phyloP scores from a whole-genome alignment of 495 filamentous ascomycete genomes.

The Hypomontagnella submonticulosa region DNA sequence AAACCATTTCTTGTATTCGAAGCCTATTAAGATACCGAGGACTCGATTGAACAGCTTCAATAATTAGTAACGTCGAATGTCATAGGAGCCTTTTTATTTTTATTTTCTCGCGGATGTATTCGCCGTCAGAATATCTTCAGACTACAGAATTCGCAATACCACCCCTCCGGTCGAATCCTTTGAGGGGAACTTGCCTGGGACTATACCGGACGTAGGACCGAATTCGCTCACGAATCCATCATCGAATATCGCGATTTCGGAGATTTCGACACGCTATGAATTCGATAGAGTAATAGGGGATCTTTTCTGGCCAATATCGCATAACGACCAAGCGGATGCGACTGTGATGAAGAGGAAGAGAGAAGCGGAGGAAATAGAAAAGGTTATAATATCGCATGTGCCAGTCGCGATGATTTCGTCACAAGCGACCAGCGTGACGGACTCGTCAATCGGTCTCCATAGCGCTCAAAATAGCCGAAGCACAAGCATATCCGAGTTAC shows the following conservation, averaged over 20 bases:
- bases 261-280: constrained; percentile 21
- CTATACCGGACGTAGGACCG: constrained; percentile 4
- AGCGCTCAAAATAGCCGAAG: constrained; percentile 32
- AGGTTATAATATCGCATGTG: constrained; percentile 26
- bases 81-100: constrained; percentile 3
- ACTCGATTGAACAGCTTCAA: constrained; percentile 10
- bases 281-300: constrained; percentile 14
- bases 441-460: constrained; percentile 38
- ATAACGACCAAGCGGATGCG: constrained; percentile 9
- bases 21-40: constrained; percentile 2
- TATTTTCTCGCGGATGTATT: constrained; percentile 16
- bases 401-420: constrained; percentile 42
- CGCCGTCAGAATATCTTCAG: constrained; percentile 5
- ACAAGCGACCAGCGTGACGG: constrained; percentile 39
- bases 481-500: constrained; percentile 38
- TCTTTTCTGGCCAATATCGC: constrained; percentile 15
- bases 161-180: constrained; percentile 7
- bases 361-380: constrained; percentile 17
- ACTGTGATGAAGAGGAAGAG: constrained; percentile 41
- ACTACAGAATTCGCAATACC: constrained; percentile 4
- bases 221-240: constrained; percentile 25
- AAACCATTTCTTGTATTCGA: constrained; percentile 6
- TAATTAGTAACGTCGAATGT: constrained; percentile 5
- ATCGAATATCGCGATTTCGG: constrained; percentile 19
- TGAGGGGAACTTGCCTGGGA: constrained; percentile 6